These are phyloP conservation scores for Grosmannia clavigera DNA, from an alignment of 2,329 filamentous ascomycete species.

Conservation along the genomic window DNA sequence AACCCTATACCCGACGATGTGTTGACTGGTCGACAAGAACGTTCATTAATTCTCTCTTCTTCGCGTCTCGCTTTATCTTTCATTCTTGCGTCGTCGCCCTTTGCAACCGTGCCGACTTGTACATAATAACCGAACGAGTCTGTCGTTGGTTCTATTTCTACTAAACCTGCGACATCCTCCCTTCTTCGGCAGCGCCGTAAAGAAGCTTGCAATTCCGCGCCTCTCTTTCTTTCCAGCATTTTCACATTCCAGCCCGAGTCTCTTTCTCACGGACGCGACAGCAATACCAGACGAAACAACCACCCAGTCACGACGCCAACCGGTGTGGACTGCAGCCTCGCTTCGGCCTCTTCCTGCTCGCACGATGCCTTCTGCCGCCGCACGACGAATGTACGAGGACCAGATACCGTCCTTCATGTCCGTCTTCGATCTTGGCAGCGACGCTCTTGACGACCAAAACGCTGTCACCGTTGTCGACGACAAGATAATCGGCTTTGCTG, in stretches of 20 bases:
- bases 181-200: neutral
- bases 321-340: neutral
- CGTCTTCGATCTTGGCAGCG: conserved; percentile 54
- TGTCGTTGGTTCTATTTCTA: neutral
- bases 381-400: conserved; percentile 51
- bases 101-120: neutral
- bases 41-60: neutral
- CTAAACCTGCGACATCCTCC: neutral
- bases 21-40: conserved; percentile 4
- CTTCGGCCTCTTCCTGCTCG: neutral
- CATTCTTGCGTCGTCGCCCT: neutral
- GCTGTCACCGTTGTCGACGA: conserved; percentile 42
- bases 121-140: neutral
- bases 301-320: neutral
- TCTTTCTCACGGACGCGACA: neutral
- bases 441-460: conserved; percentile 39
- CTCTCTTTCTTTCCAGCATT: neutral
- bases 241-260: neutral
- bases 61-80: neutral
- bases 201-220: neutral
- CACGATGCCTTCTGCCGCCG: conserved; percentile 50
- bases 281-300: neutral
- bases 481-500: conserved; percentile 35
- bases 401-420: conserved; percentile 68
- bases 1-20: neutral